Evolutionary conservation across 1,284 basidiomycete species (phyloP), one percentile per base, ranked within the genome.

Genomic region (Paramarasmius palmivorus): DNA sequence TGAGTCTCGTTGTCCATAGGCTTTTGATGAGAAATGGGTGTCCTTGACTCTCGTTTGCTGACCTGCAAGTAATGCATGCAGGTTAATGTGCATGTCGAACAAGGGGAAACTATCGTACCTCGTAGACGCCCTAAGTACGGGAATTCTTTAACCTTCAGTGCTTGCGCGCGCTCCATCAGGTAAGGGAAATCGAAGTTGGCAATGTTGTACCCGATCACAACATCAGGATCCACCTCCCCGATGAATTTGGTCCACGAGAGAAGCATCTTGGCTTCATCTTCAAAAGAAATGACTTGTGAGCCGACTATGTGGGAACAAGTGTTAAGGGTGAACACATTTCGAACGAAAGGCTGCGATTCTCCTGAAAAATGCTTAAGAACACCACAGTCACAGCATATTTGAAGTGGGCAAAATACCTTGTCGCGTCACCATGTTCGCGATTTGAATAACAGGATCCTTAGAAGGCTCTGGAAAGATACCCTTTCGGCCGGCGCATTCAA

Each of bases 301-400:
- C 95, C 95, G 50, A 95, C 93, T 50, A 98, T 98, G 65, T 96
- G 82, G 0, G 94, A 82, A 65, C 95, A 98, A 0, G 89, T 86
- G 64, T 96, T 95, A 44, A 98, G 81, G 0, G 95, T 96, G 68
- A 98, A 98, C n/a, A 98, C 81, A 62, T 98, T 98, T 7, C 95
- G 86, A 58, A 98, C 87, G 70, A 98, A 98, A 0, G 95, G 95
- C 56, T 92, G 87, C 36, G 75, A 76, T 65, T 97, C 95, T 60
- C 95, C 94, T 93, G 57, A 17, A 49, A 41, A 52, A 42, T 49
- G 38, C 59, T 12, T 55, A 29, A 32, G 29, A 6, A 40, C 17
- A n/a, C n/a, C n/a, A n/a, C n/a, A n/a, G n/a, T 36, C 3, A 38
- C 36, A 44, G 34, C 25, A 34, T 10, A 22, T 38, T 8, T 37